Evolutionary conservation across 2,329 filamentous ascomycete genomes (phyloP).

Genomic region (Aspergillus transmontanensis): DNA sequence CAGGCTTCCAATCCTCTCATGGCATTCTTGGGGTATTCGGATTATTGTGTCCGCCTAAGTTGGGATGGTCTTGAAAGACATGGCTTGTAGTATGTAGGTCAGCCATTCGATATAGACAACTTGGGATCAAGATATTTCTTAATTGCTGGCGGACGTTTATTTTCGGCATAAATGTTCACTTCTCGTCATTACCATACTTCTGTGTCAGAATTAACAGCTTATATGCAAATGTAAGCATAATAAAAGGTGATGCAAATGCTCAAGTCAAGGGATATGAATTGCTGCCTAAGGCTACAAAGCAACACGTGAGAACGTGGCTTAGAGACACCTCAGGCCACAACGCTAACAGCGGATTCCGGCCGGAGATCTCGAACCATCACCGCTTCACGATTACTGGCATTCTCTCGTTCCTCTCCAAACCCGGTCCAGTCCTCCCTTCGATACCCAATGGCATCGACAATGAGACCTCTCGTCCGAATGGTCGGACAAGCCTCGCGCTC

Average conservation of each 20-base stretch:
- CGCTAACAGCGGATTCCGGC: constrained; percentile 21
- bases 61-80: neutral
- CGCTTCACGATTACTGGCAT: neutral
- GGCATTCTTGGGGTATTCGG: no score
- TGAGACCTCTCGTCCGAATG: constrained; percentile 23
- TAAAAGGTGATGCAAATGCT: no score
- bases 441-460: constrained; percentile 30
- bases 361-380: constrained; percentile 15
- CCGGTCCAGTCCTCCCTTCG: neutral
- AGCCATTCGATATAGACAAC: neutral
- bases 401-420: neutral
- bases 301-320: constrained; percentile 10
- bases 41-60: neutral
- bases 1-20: neutral
- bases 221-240: neutral
- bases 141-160: neutral
- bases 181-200: fast-evolving
- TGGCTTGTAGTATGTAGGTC: neutral
- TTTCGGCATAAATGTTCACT: neutral
- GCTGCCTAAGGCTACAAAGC: neutral
- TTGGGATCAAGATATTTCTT: neutral
- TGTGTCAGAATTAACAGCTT: neutral
- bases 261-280: neutral
- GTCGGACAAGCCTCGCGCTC: constrained; percentile 18
- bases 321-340: constrained; percentile 10